Percentiles rank a stretch among this genome's conserved stretches.
Evolutionary conservation across 768 basidiomycete genomes (phyloP).

Genomic region (Psilocybe sp.): DNA sequence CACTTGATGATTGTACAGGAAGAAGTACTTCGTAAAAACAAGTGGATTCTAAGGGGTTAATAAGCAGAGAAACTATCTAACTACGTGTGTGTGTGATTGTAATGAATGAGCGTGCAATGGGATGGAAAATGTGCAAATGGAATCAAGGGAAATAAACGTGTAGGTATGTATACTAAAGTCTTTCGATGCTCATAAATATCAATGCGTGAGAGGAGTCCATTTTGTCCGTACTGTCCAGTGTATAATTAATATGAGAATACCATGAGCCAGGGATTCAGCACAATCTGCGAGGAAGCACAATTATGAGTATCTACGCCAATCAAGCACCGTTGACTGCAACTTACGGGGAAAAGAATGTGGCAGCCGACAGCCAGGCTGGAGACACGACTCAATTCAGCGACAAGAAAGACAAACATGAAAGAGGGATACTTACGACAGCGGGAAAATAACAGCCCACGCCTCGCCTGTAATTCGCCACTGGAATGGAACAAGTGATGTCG

Average conservation of each 20-base stretch:
- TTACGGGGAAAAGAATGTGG: constrained; percentile 71
- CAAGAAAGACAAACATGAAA: constrained; percentile 21
- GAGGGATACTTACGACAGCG: constrained; percentile 48
- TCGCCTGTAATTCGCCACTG: constrained; percentile 57
- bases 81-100: no score
- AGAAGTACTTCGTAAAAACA: no score
- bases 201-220: no score
- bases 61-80: no score
- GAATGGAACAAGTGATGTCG: constrained; percentile 44
- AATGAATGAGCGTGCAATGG: no score
- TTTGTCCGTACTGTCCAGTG: no score
- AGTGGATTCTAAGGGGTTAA: no score
- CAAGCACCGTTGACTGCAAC: constrained; percentile 16
- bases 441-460: constrained; percentile 76
- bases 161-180: no score
- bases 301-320: constrained; percentile 3
- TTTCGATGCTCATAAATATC: no score
- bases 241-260: constrained; percentile 11
- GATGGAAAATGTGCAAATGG: no score
- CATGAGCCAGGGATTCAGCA: constrained; percentile 12
- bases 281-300: constrained; percentile 5
- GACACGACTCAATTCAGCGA: constrained; percentile 27
- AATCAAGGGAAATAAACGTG: no score
- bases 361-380: constrained; percentile 60
- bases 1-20: no score